These are phyloP conservation scores for Plasmodium gonderi DNA, from an alignment of 169 alveolate genomes.

Conservation along the genomic window DNA sequence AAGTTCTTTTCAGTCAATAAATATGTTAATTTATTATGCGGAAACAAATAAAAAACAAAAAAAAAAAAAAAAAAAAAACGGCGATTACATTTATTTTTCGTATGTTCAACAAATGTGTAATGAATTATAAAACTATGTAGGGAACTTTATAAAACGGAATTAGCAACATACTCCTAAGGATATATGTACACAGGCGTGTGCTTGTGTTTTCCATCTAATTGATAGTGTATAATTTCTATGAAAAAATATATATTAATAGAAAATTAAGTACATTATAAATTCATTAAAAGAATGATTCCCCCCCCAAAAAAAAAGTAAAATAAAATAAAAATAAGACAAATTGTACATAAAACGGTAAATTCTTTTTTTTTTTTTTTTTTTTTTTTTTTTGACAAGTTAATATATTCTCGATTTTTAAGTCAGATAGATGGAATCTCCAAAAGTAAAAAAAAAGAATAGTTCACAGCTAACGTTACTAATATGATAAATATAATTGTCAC, in stretches of 20 bases:
- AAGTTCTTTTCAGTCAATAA: neutral
- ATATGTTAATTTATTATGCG: neutral
- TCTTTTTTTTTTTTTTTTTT: too few relatives aligned
- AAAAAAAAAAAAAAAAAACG: neutral
- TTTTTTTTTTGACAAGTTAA: neutral
- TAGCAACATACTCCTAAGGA: neutral
- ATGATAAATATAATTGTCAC: neutral
- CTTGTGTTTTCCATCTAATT: too few relatives aligned
- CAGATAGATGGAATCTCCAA: neutral
- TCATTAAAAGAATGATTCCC: neutral
- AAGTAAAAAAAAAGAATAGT: too few relatives aligned
- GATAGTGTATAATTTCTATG: conserved; percentile 1
- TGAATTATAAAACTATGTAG: neutral
- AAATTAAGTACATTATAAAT: conserved; percentile 4
- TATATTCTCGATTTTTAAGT: neutral
- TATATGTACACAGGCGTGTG: neutral
- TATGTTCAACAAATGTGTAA: neutral
- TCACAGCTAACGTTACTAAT: neutral
- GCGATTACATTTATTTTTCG: neutral
- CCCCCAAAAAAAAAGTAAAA: neutral
- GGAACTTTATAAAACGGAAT: neutral
- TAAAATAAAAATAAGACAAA: conserved; percentile 9
- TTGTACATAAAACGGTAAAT: neutral
- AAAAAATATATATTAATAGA: neutral
- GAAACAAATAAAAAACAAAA: neutral